phyloP scores from a whole-genome alignment of 2,329 filamentous ascomycete species.

The Colletotrichum endophyticum region DNA sequence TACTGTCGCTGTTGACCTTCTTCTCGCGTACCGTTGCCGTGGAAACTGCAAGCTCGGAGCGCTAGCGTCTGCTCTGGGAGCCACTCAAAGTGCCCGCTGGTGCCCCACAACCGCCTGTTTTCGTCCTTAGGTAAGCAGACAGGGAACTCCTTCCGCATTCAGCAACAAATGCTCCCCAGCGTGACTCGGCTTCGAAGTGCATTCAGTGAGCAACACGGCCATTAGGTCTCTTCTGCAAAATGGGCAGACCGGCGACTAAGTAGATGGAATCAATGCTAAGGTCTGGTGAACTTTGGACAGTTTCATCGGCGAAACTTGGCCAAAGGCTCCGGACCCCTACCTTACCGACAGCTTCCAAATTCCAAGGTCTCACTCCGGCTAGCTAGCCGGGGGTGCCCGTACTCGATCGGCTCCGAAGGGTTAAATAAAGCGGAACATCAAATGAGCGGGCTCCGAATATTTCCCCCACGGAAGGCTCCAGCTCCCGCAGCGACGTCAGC shows the following conservation, averaged over 20 bases:
- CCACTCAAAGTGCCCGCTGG: background rate
- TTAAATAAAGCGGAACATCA: constrained; percentile 14
- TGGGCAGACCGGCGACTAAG: background rate
- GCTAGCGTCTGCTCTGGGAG: background rate
- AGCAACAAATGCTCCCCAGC: background rate
- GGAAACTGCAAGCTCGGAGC: constrained; percentile 1
- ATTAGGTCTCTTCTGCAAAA: background rate
- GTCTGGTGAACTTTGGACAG: background rate
- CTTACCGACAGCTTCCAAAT: background rate
- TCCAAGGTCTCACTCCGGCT: background rate
- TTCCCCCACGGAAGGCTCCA: constrained; percentile 1
- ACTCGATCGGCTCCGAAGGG: constrained; percentile 1
- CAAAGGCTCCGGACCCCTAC: background rate
- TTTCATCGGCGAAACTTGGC: background rate
- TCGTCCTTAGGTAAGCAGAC: background rate
- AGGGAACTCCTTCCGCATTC: background rate
- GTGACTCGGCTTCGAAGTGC: background rate
- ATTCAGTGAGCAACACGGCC: background rate
- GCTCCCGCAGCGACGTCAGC: background rate
- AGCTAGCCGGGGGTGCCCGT: background rate
- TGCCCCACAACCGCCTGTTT: background rate
- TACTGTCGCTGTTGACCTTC: constrained; percentile 15
- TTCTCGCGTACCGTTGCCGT: constrained; percentile 17
- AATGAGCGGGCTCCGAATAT: constrained; percentile 12
- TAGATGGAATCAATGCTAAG: background rate